phyloP scores from a whole-genome alignment of 116 monocot species.

The Dioscorea cayenensis region DNA sequence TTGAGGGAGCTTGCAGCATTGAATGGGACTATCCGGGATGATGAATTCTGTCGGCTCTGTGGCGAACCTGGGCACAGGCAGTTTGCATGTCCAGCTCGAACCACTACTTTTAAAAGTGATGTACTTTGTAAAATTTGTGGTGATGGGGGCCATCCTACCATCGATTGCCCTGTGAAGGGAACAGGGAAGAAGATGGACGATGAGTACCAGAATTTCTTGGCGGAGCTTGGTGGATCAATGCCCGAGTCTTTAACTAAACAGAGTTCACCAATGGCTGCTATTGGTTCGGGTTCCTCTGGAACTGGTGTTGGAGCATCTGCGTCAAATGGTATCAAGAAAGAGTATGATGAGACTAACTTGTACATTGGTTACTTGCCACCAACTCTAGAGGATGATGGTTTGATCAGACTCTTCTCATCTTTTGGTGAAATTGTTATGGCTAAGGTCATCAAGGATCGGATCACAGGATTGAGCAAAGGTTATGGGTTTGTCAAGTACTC shows the following conservation, averaged over 20 bases:
- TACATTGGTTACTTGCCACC: constrained; percentile 74
- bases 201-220: constrained; percentile 87
- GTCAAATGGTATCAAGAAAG: constrained; percentile 44
- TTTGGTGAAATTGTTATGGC: constrained; percentile 86
- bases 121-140: constrained; percentile 89
- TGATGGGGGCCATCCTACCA: constrained; percentile 90
- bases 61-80: constrained; percentile 85
- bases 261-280: constrained; percentile 26
- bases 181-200: constrained; percentile 90
- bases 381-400: constrained; percentile 50
- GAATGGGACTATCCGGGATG: constrained; percentile 83
- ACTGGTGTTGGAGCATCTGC: constrained; percentile 24
- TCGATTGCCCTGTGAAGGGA: constrained; percentile 89
- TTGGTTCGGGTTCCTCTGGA: constrained; percentile 23
- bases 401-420: constrained; percentile 53
- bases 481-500: constrained; percentile 90
- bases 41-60: constrained; percentile 81
- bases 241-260: constrained; percentile 60
- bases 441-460: constrained; percentile 76
- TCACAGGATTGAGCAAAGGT: constrained; percentile 69
- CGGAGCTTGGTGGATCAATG: constrained; percentile 65
- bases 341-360: constrained; percentile 64
- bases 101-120: constrained; percentile 74
- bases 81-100: constrained; percentile 63
- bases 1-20: constrained; percentile 80